phyloP scores from a whole-genome alignment of 768 basidiomycete genomes.

The Tylopilus felleus region DNA sequence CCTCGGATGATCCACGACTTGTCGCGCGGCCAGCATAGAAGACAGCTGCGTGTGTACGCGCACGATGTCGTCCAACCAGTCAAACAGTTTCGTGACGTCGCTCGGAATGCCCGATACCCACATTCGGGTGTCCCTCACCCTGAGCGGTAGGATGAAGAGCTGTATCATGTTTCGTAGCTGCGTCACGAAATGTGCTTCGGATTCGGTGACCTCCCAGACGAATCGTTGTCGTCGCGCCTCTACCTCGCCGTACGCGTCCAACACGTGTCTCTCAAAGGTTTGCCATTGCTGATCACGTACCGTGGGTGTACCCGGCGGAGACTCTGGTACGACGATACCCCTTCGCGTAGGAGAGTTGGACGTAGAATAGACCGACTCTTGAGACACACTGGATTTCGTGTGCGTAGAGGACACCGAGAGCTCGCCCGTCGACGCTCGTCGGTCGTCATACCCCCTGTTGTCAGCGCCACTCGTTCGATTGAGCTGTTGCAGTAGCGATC shows the following conservation, averaged over 20 bases:
- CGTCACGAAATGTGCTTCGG: conserved; percentile 67
- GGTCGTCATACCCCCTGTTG: not conserved
- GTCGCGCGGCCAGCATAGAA: conserved; percentile 42
- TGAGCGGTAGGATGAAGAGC: conserved; percentile 77
- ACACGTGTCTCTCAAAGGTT: conserved; percentile 17
- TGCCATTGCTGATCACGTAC: conserved; percentile 24
- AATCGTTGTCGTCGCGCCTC: conserved; percentile 65
- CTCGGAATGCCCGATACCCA: conserved; percentile 84
- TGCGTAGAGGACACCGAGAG: conserved; percentile 12
- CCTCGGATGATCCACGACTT: conserved; percentile 40
- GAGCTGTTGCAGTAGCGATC: conserved; percentile 27
- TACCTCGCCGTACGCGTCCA: conserved; percentile 38
- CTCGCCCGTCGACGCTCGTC: conserved; percentile 5
- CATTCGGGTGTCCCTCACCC: conserved; percentile 59
- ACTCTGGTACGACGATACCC: conserved; percentile 4
- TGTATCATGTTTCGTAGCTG: conserved; percentile 62
- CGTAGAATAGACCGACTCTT: conserved; percentile 26
- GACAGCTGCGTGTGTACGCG: conserved; percentile 69
- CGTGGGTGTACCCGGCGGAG: conserved; percentile 3
- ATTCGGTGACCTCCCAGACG: conserved; percentile 63
- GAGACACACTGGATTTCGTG: conserved; percentile 19
- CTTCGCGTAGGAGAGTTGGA: conserved; percentile 10
- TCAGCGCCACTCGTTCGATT: conserved; percentile 1
- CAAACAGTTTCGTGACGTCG: conserved; percentile 69
- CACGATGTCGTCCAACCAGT: conserved; percentile 86